Percentiles rank a stretch among this genome's conserved stretches.
phyloP scores from a whole-genome alignment of 192 early-diverging fungal species.

The Backusella australiensis region DNA sequence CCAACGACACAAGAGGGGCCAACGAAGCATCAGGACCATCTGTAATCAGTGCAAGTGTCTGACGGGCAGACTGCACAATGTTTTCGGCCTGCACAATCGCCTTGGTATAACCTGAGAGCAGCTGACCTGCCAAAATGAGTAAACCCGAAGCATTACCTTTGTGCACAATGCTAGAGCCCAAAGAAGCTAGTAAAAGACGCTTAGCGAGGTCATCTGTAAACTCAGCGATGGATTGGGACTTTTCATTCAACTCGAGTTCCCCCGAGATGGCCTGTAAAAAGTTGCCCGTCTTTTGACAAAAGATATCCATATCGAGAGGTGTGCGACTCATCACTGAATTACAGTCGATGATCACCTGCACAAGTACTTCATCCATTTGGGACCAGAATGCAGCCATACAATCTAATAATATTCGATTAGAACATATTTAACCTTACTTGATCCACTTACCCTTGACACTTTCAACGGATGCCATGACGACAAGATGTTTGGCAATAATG shows the following conservation, averaged over 20 bases:
- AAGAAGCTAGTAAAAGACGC: background rate
- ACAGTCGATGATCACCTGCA: constrained; percentile 8
- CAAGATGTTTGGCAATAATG: constrained; percentile 14
- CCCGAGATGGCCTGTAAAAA: background rate
- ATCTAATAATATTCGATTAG: background rate
- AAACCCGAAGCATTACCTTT: background rate
- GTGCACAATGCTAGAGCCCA: constrained; percentile 4
- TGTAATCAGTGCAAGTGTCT: background rate
- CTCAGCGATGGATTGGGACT: background rate
- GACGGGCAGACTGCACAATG: background rate
- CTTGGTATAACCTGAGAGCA: background rate
- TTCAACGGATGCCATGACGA: constrained; percentile 5
- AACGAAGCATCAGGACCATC: constrained; percentile 7
- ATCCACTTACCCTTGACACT: constrained; percentile 3
- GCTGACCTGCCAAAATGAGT: constrained; percentile 6
- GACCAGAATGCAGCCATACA: constrained; percentile 14
- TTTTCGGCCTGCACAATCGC: background rate
- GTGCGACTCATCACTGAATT: background rate
- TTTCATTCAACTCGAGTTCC: background rate
- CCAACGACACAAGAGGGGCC: background rate
- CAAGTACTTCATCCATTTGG: constrained; percentile 2
- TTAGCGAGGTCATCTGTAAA: constrained; percentile 4
- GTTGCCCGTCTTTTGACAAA: constrained; percentile 7
- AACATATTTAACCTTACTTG: too few species aligned
- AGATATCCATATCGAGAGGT: background rate